phyloP scores from a whole-genome alignment of 208 protist genomes.

The Angomonas deanei region DNA sequence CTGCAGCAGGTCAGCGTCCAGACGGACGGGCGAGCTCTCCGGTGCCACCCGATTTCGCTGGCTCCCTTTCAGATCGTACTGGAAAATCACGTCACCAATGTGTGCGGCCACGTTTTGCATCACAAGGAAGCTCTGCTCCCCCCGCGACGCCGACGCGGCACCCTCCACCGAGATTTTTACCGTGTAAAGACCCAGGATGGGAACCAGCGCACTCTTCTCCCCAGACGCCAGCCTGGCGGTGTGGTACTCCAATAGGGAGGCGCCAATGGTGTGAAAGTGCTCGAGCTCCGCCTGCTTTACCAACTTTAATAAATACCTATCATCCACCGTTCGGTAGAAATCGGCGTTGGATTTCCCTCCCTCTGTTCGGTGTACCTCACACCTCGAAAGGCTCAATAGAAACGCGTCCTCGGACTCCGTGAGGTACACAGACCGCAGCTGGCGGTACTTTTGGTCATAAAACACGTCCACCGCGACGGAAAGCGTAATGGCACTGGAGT shows the following conservation, averaged over 20 bases:
- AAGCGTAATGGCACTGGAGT: background rate
- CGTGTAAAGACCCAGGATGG: conserved; percentile 21
- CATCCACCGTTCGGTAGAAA: conserved; percentile 68
- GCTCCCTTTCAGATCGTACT: conserved; percentile 83
- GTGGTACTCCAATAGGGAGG: conserved; percentile 53
- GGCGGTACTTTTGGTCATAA: conserved; percentile 47
- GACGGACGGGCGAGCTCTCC: conserved; percentile 40
- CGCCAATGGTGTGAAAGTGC: conserved; percentile 50
- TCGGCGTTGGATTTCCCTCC: conserved; percentile 67
- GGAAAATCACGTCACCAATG: conserved; percentile 6
- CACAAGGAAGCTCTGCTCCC: conserved; percentile 54
- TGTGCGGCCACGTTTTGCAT: conserved; percentile 48
- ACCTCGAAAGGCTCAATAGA: conserved; percentile 46
- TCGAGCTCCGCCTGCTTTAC: conserved; percentile 65
- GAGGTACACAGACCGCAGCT: conserved; percentile 38
- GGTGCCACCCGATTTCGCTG: conserved; percentile 69
- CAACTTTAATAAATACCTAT: conserved; percentile 62
- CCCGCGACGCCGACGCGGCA: conserved; percentile 6
- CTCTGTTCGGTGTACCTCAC: conserved; percentile 30
- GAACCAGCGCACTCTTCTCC: background rate
- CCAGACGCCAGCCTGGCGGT: background rate
- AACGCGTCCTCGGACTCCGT: conserved; percentile 25
- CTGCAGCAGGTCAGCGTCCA: conserved; percentile 68
- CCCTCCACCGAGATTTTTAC: conserved; percentile 15
- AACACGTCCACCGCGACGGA: conserved; percentile 54